Conservation (phyloP, 23 red algal genomes). For the Gracilaria caudata region DNA sequence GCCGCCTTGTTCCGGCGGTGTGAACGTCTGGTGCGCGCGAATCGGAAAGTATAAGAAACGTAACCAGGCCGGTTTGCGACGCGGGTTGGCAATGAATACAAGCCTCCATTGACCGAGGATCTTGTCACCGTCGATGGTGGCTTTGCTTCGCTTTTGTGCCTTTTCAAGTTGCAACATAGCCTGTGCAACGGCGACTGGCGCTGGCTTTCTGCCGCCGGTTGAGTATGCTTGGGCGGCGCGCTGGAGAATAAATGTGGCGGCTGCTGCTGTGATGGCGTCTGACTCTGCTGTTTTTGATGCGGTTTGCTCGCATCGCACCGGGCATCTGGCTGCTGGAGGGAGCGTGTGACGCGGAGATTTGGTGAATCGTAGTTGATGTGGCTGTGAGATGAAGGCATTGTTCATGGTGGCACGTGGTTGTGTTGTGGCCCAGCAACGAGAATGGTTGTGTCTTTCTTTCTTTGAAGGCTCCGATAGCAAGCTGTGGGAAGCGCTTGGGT, state of each 20-base stretch:
- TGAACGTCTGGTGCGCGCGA: slow-evolving; percentile 62
- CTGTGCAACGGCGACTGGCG: slow-evolving; percentile 24
- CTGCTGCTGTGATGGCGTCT: slow-evolving; percentile 42
- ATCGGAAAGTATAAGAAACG: slow-evolving; percentile 63
- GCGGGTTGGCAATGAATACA: slow-evolving; percentile 47
- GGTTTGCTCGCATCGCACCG: background rate
- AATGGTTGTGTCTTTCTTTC: background rate
- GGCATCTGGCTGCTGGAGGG: background rate
- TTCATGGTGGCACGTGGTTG: background rate
- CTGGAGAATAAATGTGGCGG: slow-evolving; percentile 48
- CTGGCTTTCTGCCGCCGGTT: background rate
- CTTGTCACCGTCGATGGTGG: slow-evolving; percentile 19
- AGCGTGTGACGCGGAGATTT: background rate
- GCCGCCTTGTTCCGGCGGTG: background rate
- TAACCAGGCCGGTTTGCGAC: background rate
- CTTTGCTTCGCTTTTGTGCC: slow-evolving; percentile 44
- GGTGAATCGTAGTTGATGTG: too few relatives aligned
- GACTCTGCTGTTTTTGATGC: background rate
- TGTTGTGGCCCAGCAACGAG: background rate
- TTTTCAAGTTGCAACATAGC: slow-evolving; percentile 57
- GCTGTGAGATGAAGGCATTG: slow-evolving; percentile 3
- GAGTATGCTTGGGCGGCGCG: slow-evolving; percentile 38
- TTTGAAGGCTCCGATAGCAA: background rate
- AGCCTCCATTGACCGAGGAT: slow-evolving; percentile 61
- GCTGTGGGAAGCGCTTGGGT: too few relatives aligned